Evolutionary conservation across 202 grass and related monocot genomes (phyloP).

Genomic region (Carex sylvatica): DNA sequence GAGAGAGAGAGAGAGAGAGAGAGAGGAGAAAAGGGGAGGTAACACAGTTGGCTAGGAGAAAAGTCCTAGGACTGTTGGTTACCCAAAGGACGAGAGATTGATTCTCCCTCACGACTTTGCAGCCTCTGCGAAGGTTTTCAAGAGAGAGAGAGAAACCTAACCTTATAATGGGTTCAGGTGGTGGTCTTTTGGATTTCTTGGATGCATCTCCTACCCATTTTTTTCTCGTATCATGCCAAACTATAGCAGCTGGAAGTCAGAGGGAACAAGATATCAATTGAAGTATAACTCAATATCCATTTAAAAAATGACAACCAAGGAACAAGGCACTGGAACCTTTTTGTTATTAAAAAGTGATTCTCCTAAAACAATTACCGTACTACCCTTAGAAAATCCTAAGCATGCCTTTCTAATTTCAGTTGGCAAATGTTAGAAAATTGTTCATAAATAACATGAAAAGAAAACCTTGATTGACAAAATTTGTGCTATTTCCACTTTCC

Average conservation of each 20-base stretch:
- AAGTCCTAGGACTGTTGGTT: no score
- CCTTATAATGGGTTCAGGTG: conserved; percentile 80
- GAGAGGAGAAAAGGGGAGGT: no score
- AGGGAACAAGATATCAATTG: conserved; percentile 1
- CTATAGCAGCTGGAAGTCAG: conserved; percentile 57
- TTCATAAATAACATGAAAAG: background rate
- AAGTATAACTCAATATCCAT: background rate
- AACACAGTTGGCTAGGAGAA: no score
- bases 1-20: background rate
- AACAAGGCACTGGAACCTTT: background rate
- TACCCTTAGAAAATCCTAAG: background rate
- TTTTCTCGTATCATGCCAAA: conserved; percentile 75
- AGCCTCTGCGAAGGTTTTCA: no score
- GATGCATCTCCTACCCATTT: conserved; percentile 70
- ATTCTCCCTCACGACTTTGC: no score
- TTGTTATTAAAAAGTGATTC: background rate
- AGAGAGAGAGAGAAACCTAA: conserved; percentile 1
- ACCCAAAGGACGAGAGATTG: no score
- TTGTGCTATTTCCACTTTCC: conserved; percentile 41
- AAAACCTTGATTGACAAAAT: conserved; percentile 78
- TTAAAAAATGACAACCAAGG: background rate
- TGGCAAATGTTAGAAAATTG: background rate
- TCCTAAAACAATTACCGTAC: background rate
- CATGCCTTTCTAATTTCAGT: background rate
- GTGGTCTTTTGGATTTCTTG: conserved; percentile 40